Percentiles rank a stretch among this genome's conserved stretches.
Conservation (phyloP, 2,329 filamentous ascomycete genomes). For the Hymenoscyphus scutula region DNA sequence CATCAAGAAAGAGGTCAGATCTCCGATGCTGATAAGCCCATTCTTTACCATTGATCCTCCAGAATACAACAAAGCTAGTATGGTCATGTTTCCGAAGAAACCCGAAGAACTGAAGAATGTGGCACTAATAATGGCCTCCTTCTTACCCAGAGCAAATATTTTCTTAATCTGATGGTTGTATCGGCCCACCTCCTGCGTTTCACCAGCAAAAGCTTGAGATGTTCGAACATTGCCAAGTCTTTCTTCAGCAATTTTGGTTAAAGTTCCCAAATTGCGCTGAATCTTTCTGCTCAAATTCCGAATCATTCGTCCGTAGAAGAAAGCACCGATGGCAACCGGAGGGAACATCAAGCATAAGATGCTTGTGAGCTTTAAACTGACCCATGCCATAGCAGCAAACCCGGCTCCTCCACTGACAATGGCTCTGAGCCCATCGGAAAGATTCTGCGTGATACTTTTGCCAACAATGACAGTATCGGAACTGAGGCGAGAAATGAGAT, state of each 20-base stretch:
- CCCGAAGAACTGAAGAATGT: constrained; percentile 87
- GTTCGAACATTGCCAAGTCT: constrained; percentile 96
- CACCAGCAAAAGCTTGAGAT: constrained; percentile 92
- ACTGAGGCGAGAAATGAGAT: constrained; percentile 90
- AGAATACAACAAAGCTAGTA: constrained; percentile 83
- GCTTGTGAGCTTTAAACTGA: constrained; percentile 85
- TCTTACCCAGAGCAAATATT: constrained; percentile 86
- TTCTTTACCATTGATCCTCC: constrained; percentile 87
- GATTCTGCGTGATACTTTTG: constrained; percentile 96
- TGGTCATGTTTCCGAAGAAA: constrained; percentile 94
- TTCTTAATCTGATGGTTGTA: constrained; percentile 92
- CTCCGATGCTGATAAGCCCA: constrained; percentile 84
- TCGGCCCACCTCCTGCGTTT: constrained; percentile 82
- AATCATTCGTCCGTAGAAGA: constrained; percentile 87
- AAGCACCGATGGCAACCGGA: constrained; percentile 83
- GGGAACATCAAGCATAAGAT: constrained; percentile 85
- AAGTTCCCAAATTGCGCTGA: constrained; percentile 85
- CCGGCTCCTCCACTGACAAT: constrained; percentile 88
- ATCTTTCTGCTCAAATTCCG: constrained; percentile 88
- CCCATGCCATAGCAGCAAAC: constrained; percentile 91
- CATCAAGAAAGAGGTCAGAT: constrained; percentile 96
- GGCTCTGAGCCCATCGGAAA: constrained; percentile 91
- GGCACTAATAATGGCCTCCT: constrained; percentile 83
- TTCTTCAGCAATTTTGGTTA: constrained; percentile 98
- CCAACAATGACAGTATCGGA: constrained; percentile 97